Base-by-base conservation (phyloP, 345 rosid species). In the Linum lewisii region DNA sequence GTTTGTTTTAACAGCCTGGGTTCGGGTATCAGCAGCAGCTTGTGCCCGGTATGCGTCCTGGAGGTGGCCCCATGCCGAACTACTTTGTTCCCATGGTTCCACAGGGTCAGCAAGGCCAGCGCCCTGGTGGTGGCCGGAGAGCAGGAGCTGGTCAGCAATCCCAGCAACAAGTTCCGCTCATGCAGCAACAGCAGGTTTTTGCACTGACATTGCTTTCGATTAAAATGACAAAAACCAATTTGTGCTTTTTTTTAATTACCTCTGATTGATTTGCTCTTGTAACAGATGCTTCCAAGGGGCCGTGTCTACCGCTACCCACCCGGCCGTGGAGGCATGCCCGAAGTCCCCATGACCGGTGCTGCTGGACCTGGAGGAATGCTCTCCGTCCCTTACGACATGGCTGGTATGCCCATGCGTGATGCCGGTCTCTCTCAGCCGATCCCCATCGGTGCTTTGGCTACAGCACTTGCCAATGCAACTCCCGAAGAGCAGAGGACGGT, bases 1-100 rank as follows among this genome's bases (percentile, higher is more conserved):
- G 34, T 52, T 52, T 0, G n/a, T 45, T 13, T 60, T 23, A 24
- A 5, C 7, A 88, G 97, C 84, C 89, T 61, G 95, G 93, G 55
- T 92, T 73, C 72, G 98, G 97, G 58, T 88, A 79, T 81, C 98
- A 92, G 69, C 98, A 84, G 75, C 97, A 86, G 74, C 83, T 88
- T 38, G 86, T 92, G 71, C 95, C 90, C 56, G 98, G 93, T 21
- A 84, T 92, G 95, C 83, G 92, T 69, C 95, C 89, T 49, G 87
- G 87, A 47, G 88, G 75, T 13, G 83, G 64, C 29, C 95, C 95
- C 2, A 73, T 86, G 81, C 83, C 78, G 52, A 89, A 86, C 69
- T 89, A 79, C 81, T 84, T 79, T 70, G 77, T 88, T 79, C 98
- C 92, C 6, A 88, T 91, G 95, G 96, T 81, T 68, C 98, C 81